These are phyloP conservation scores for Babjeviella inositovora DNA, from an alignment of 805 yeast genomes.

Conservation along the genomic window DNA sequence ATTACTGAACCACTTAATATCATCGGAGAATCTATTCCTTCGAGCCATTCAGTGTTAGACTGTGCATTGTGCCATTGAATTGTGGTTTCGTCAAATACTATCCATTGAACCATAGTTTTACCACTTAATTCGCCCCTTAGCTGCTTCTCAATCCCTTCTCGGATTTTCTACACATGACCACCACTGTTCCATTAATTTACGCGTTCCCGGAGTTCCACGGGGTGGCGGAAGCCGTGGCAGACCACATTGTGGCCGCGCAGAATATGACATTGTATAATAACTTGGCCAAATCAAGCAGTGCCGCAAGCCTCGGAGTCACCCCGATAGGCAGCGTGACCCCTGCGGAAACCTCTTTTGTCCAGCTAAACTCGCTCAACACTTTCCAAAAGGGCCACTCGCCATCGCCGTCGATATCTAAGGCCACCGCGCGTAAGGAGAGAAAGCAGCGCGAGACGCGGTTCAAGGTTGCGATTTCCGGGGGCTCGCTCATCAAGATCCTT, in stretches of 20 bases:
- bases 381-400: constrained; percentile 2
- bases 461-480: constrained; percentile 86
- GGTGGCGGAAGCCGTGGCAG: constrained; percentile 95
- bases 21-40: not conserved
- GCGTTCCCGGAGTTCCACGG: constrained; percentile 82
- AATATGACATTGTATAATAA: constrained; percentile 43
- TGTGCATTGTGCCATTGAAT: not conserved
- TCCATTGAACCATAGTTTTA: too few species aligned
- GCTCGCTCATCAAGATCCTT: constrained; percentile 75
- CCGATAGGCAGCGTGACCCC: too few species aligned
- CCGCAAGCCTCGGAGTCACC: constrained; percentile 12
- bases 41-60: not conserved
- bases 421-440: constrained; percentile 21
- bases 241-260: constrained; percentile 83
- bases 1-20: constrained; percentile 1
- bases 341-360: too few species aligned
- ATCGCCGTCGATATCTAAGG: constrained; percentile 1
- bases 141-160: too few species aligned
- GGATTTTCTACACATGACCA: constrained; percentile 48
- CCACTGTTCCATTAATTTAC: constrained; percentile 86
- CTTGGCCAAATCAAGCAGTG: constrained; percentile 13
- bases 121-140: too few species aligned
- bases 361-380: constrained; percentile 4
- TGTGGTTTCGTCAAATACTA: too few species aligned
- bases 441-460: constrained; percentile 56